These are phyloP conservation scores for Lachnellula subtilissima DNA, from an alignment of 2,329 filamentous ascomycete species.

Conservation along the genomic window DNA sequence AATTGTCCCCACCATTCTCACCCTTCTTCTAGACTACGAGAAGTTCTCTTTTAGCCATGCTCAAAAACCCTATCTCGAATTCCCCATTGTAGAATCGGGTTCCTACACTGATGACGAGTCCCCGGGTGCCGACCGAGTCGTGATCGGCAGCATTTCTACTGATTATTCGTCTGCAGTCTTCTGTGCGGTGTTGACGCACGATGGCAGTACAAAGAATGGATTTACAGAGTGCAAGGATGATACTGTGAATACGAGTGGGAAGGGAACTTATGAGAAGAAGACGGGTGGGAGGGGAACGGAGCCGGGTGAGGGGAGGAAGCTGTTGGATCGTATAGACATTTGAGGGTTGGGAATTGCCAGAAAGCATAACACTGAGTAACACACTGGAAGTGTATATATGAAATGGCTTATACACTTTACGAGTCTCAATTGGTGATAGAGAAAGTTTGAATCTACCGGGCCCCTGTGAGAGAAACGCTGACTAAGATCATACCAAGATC, in stretches of 20 bases:
- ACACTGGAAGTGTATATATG: no score
- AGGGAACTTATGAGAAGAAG: constrained; percentile 12
- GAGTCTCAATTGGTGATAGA: no score
- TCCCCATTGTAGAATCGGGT: constrained; percentile 26
- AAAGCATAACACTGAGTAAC: background rate
- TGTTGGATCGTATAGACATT: constrained; percentile 19
- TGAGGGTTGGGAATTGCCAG: constrained; percentile 1
- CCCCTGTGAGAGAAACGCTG: no score
- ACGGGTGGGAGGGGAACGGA: constrained; percentile 8
- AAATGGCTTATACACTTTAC: no score
- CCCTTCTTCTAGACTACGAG: constrained; percentile 25
- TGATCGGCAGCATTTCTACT: constrained; percentile 27
- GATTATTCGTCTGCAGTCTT: constrained; percentile 29
- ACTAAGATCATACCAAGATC: no score
- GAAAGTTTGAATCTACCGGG: no score
- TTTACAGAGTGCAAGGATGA: constrained; percentile 30
- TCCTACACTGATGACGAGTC: constrained; percentile 20
- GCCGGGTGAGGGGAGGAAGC: constrained; percentile 10
- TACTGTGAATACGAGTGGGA: constrained; percentile 11
- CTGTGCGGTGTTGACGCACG: constrained; percentile 31
- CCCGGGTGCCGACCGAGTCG: constrained; percentile 31
- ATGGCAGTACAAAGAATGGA: constrained; percentile 27
- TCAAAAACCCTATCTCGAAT: constrained; percentile 31
- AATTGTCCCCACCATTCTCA: background rate
- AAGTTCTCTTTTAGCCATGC: constrained; percentile 30